These are phyloP conservation scores for Prototheca stagnorum DNA, from an alignment of 163 green algal species.

Conservation along the genomic window DNA sequence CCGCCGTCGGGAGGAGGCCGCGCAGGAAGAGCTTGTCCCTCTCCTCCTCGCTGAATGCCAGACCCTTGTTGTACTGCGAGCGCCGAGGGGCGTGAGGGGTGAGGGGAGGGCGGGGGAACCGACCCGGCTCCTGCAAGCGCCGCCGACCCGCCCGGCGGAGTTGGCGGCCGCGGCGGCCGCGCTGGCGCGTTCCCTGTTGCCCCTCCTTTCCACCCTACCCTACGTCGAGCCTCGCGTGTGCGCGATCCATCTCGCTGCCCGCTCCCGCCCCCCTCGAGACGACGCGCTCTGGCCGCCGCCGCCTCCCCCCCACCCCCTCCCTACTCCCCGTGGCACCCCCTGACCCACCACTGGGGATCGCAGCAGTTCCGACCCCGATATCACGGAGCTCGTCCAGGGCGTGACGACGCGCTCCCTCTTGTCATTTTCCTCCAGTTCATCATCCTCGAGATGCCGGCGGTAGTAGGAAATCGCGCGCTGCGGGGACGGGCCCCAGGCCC, in stretches of 20 bases:
- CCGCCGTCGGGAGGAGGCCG: slow-evolving; percentile 72
- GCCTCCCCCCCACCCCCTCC: not conserved
- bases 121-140: not conserved
- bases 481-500: too few species aligned
- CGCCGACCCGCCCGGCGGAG: not conserved
- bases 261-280: too few species aligned
- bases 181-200: not conserved
- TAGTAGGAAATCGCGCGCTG: too few species aligned
- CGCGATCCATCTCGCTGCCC: too few species aligned
- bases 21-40: slow-evolving; percentile 69
- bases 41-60: slow-evolving; percentile 74
- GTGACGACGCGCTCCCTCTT: too few species aligned
- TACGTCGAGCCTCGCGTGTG: too few species aligned
- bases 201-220: not conserved
- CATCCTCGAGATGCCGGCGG: not conserved
- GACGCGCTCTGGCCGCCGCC: not conserved
- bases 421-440: not conserved
- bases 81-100: not conserved
- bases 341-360: slow-evolving; percentile 38
- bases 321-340: not conserved
- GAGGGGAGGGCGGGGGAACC: too few species aligned
- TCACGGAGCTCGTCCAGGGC: slow-evolving; percentile 57
- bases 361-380: slow-evolving; percentile 67
- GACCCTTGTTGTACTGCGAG: slow-evolving; percentile 79
- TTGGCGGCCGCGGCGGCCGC: not conserved